Evolutionary conservation across 257 asterid species (phyloP).

Genomic region (Asclepias syriaca): DNA sequence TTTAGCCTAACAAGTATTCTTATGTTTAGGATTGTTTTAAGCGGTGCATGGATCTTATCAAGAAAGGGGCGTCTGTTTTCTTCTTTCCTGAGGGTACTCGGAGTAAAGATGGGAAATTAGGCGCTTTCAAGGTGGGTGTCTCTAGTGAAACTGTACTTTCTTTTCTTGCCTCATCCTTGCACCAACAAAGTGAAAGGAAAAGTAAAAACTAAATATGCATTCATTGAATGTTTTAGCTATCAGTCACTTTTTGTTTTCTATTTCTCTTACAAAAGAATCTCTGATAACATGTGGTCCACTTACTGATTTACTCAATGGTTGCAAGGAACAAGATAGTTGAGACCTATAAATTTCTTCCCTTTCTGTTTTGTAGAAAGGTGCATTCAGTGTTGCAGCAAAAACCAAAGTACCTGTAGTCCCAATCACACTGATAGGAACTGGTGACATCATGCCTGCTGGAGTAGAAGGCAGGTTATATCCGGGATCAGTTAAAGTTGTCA

Average conservation of each 20-base stretch:
- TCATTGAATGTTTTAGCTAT: not conserved
- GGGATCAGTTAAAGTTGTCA: constrained; percentile 65
- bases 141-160: not conserved
- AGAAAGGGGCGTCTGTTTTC: constrained; percentile 89
- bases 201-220: not conserved
- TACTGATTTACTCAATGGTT: not conserved
- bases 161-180: not conserved
- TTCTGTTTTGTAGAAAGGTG: constrained; percentile 73
- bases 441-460: constrained; percentile 90
- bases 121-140: constrained; percentile 68
- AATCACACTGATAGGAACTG: constrained; percentile 77
- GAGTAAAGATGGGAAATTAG: constrained; percentile 77
- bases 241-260: not conserved
- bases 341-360: not conserved
- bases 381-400: constrained; percentile 81
- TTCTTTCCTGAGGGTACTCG: constrained; percentile 99
- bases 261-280: not conserved
- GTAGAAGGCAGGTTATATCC: constrained; percentile 60
- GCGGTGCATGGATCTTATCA: constrained; percentile 71
- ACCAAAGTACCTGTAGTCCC: constrained; percentile 86
- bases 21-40: constrained; percentile 73
- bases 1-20: constrained; percentile 14
- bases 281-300: not conserved
- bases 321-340: not conserved
- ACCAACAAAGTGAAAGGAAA: not conserved